Base-by-base conservation (phyloP, 805 yeast genomes). In the Metschnikowia cubensis region DNA sequence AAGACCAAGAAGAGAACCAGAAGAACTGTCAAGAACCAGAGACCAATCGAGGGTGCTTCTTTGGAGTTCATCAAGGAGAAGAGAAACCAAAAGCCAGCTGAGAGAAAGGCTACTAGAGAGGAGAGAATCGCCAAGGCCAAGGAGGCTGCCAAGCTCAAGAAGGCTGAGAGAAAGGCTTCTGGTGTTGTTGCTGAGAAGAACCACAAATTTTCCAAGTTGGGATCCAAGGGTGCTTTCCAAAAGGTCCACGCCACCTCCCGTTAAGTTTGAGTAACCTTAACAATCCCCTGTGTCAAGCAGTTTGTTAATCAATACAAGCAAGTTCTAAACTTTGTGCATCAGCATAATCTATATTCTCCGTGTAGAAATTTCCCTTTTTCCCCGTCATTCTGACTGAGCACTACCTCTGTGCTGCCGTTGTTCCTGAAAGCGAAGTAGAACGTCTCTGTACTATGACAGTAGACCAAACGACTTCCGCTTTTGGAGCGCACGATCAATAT, bases 31-130 rank as follows among this genome's bases (percentile, higher is more conserved):
- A 94, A 94, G 87, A 84, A 87, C 79, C 97, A 91, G 83, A 94
- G 99, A 85, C 97, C 96, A 62, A 86, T 94, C 74, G 98, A 92
- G 65, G 99, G 99, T 85, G 99, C 98, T 74, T 89, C 99, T 70
- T 82, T 94, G 69, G 99, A 94, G 65, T 85, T 90, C 74, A 94
- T 94, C 82, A 92, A 89, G 81, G 96, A 92, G 84, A 89, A 96
- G 86, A 90, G 97, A 82, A 71, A 87, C 68, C 80, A 82, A 75
- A 89, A 90, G 81, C 97, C 99, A 75, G 95, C 91, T 77, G 91
- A 85, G 72, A 94, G 97, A 85, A 88, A 90, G 84, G 97, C 96
- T 68, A 85, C 89, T 75, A 95, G 97, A 83, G 94, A 89, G 60
- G 87, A 83, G 74, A 89, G 94, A 77, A 80, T 83, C 70, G 80